phyloP scores from a whole-genome alignment of 805 yeast genomes.

The Nakazawaea wyomingensis region DNA sequence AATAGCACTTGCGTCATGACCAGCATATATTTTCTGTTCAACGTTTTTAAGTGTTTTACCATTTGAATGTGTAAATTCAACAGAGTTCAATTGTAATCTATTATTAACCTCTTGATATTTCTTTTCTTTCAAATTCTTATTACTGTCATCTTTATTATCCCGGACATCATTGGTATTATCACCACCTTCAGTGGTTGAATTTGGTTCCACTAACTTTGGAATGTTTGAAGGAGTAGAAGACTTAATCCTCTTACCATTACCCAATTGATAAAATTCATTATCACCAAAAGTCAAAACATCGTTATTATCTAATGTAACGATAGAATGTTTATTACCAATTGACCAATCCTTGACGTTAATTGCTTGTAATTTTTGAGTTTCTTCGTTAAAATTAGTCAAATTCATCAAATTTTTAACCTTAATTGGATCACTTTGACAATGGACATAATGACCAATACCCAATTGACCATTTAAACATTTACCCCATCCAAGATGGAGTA shows the following conservation, averaged over 20 bases:
- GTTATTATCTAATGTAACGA: conserved; percentile 53
- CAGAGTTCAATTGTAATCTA: conserved; percentile 37
- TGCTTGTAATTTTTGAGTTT: conserved; percentile 30
- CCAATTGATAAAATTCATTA: conserved; percentile 78
- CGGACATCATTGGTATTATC: conserved; percentile 16
- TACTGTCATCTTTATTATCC: not conserved
- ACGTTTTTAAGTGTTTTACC: conserved; percentile 25
- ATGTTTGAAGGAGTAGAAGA: conserved; percentile 46
- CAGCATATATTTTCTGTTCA: conserved; percentile 59
- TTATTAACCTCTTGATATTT: conserved; percentile 31
- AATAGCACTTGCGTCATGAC: conserved; percentile 56
- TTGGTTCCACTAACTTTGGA: conserved; percentile 60
- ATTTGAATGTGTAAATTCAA: conserved; percentile 19
- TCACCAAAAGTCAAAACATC: conserved; percentile 82
- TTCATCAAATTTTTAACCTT: conserved; percentile 44
- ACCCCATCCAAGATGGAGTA: conserved; percentile 63
- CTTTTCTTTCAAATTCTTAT: conserved; percentile 21
- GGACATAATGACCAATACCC: conserved; percentile 73
- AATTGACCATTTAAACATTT: conserved; percentile 82
- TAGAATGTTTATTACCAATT: conserved; percentile 61
- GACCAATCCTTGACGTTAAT: conserved; percentile 48
- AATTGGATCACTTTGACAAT: conserved; percentile 65
- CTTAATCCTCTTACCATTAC: conserved; percentile 70
- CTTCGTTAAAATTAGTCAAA: conserved; percentile 53
- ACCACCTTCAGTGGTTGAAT: conserved; percentile 1